phyloP scores from a whole-genome alignment of 306 rosid genomes.

The Prunus armeniaca region DNA sequence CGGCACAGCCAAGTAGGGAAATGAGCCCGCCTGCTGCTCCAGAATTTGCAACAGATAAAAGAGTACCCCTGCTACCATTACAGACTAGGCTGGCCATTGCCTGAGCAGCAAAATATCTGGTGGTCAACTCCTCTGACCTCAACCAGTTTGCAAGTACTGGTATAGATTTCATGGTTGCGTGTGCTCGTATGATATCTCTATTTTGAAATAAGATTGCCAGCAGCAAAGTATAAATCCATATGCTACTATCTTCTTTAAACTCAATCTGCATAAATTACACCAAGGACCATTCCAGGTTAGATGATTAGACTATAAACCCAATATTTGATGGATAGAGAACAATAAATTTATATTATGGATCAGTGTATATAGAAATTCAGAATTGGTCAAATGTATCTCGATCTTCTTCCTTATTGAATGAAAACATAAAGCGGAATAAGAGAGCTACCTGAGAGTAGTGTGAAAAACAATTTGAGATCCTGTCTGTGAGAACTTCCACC shows the following conservation, averaged over 20 bases:
- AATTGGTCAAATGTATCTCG: slow-evolving; percentile 6
- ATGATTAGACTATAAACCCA: slow-evolving; percentile 11
- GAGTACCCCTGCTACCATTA: slow-evolving; percentile 98
- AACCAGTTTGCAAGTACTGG: slow-evolving; percentile 78
- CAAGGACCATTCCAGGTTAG: slow-evolving; percentile 23
- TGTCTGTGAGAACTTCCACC: slow-evolving; percentile 77
- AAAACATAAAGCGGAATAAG: slow-evolving; percentile 15
- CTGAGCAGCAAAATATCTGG: slow-evolving; percentile 97
- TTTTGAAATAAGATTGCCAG: slow-evolving; percentile 87
- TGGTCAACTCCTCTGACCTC: slow-evolving; percentile 78
- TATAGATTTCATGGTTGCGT: slow-evolving; percentile 78
- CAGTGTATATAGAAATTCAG: slow-evolving; percentile 7
- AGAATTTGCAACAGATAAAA: slow-evolving; percentile 92
- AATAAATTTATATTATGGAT: slow-evolving; percentile 7
- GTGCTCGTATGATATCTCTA: slow-evolving; percentile 90
- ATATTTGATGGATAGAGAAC: slow-evolving; percentile 15
- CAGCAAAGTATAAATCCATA: slow-evolving; percentile 84
- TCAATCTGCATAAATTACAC: slow-evolving; percentile 58
- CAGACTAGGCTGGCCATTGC: slow-evolving; percentile 89
- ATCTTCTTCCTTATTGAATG: slow-evolving; percentile 6
- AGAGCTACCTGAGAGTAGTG: slow-evolving; percentile 74
- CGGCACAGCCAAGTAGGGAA: slow-evolving; percentile 93
- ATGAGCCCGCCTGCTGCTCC: slow-evolving; percentile 97
- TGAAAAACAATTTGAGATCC: slow-evolving; percentile 70
- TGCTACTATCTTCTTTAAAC: slow-evolving; percentile 83